These are phyloP conservation scores for Penicillium sp. DNA, from an alignment of 2,329 filamentous ascomycete species.

Conservation along the genomic window DNA sequence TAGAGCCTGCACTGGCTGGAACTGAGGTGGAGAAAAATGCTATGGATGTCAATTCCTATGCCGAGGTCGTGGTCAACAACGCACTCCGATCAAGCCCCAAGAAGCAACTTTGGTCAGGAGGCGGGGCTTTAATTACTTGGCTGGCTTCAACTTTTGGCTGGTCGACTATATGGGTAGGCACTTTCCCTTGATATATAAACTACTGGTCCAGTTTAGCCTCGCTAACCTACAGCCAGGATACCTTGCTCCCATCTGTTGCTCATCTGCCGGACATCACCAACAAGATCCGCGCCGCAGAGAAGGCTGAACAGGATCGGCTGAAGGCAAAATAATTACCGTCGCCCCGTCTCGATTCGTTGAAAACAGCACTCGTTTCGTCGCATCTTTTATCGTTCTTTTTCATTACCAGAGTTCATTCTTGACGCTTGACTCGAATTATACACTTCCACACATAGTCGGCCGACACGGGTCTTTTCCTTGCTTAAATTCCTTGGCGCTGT, in stretches of 20 bases:
- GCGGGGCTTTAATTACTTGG: slow-evolving; percentile 1
- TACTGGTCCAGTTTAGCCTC: neutral
- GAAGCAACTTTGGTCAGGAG: slow-evolving; percentile 5
- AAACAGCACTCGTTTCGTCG: neutral
- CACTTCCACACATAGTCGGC: neutral
- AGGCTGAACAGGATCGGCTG: neutral
- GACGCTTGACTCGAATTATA: neutral
- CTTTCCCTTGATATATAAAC: neutral
- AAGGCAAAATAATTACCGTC: neutral
- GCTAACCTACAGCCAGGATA: neutral
- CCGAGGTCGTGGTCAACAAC: slow-evolving; percentile 3
- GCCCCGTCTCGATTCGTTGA: neutral
- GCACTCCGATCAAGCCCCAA: slow-evolving; percentile 1
- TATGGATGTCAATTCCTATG: slow-evolving; percentile 2
- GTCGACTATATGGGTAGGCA: slow-evolving; percentile 4
- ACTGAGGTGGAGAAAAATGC: neutral
- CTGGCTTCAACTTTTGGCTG: slow-evolving; percentile 5
- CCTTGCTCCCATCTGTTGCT: neutral
- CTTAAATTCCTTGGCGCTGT: neutral
- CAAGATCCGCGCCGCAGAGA: slow-evolving; percentile 3
- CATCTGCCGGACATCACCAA: slow-evolving; percentile 5
- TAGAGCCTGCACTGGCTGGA: neutral
- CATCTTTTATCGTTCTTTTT: neutral
- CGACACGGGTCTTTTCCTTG: neutral
- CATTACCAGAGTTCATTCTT: neutral